Evolutionary conservation across 2,329 filamentous ascomycete genomes (phyloP), one percentile per base, ranked within the genome.

Genomic region (Botryotinia convoluta): DNA sequence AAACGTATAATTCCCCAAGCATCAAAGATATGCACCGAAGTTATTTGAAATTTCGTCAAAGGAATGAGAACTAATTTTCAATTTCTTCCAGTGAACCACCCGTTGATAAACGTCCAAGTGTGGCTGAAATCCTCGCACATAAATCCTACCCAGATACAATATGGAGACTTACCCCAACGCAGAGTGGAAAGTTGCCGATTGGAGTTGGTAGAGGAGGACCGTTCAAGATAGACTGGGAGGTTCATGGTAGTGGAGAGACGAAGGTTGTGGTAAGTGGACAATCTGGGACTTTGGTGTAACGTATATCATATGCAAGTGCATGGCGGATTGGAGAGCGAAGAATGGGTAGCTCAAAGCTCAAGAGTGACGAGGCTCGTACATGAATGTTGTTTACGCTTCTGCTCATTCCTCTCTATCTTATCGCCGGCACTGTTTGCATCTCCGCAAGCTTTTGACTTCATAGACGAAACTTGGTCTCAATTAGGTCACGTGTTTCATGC

Each of bases 221-320:
- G 32, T 84, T 97, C 76, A 87, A 92, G 63, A 89, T 97, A 70
- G 86, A 89, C 71, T 97, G 93, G 86, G 92, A 96, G 82, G 85
- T 96, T 65, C 93, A 97, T 83, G 93, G 94, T 72, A 84, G 87
- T 75, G 93, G 93, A 5, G 88, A 91, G 65, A 86, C 87, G 76
- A 92, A 92, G 84, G 83, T 96, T 76, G 85, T 94, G 78, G 93
- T 96, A 70, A 59, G 74, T 74, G 62, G 67, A 29, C 62, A n/a
- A 57, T 64, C 29, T 39, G 37, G 59, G 42, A 39, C 26, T 32
- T 68, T 68, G 3, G 12, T 22, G 42, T 48, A 35, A 44, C 18
- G 29, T 12, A n/a, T 51, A 44, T 37, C 54, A 64, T 26, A 32
- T 71, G 39, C 54, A 54, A 71, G 51, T 45, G 62, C 42, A 37